These are phyloP conservation scores for Colletotrichum nymphaeae DNA, from an alignment of 2,329 filamentous ascomycete genomes.

Conservation along the genomic window DNA sequence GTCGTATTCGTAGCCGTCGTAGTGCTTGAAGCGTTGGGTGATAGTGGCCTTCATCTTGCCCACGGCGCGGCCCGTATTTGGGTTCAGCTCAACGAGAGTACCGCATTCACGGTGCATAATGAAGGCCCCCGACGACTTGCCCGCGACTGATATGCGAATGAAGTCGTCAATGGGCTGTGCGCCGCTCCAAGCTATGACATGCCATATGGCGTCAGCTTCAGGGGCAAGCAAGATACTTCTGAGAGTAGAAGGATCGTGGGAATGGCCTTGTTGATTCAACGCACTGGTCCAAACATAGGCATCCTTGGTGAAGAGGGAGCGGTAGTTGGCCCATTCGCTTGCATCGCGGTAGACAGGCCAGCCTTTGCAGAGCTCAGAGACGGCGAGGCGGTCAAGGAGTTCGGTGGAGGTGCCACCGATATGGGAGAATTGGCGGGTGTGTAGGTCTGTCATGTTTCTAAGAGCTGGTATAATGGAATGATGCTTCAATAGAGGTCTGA, in stretches of 20 bases:
- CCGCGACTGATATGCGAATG: constrained; percentile 57
- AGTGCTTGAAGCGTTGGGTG: constrained; percentile 57
- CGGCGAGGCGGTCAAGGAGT: constrained; percentile 56
- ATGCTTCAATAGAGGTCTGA: not conserved
- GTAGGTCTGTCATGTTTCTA: constrained; percentile 25
- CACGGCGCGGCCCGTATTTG: constrained; percentile 52
- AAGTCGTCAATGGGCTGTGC: constrained; percentile 52
- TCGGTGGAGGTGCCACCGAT: constrained; percentile 55
- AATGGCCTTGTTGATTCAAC: constrained; percentile 31
- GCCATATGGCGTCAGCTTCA: not conserved
- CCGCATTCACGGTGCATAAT: constrained; percentile 68
- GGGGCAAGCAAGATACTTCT: not conserved
- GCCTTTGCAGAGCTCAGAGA: constrained; percentile 64
- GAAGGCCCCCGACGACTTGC: constrained; percentile 62
- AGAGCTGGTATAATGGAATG: not conserved
- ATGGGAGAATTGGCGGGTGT: constrained; percentile 49
- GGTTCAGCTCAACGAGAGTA: constrained; percentile 57
- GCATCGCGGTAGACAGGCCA: constrained; percentile 66
- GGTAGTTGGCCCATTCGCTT: constrained; percentile 65
- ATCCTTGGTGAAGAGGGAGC: constrained; percentile 57
- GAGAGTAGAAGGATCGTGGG: not conserved
- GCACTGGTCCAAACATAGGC: constrained; percentile 63
- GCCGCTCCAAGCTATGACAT: constrained; percentile 57
- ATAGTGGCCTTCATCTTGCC: constrained; percentile 67
- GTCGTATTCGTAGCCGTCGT: constrained; percentile 52